Evolutionary conservation across 1,139 yeast genomes (phyloP), one percentile per base, ranked within the genome.

Genomic region (Entelexis sorbosivorans): DNA sequence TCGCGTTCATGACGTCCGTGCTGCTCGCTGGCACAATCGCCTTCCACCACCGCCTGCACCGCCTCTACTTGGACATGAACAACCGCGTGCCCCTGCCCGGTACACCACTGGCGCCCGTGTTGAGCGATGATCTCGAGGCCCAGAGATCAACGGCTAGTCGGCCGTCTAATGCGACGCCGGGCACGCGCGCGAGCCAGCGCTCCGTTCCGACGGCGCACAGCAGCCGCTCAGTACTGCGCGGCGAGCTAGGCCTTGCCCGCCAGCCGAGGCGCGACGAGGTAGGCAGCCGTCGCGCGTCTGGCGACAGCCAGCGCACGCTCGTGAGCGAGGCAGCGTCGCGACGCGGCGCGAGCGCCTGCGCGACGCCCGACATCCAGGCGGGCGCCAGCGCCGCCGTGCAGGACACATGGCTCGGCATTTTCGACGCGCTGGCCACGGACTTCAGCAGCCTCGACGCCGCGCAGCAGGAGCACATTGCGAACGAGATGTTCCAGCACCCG

Each of bases 401-500:
- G 35, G 50, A 54, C 34, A 47, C 56, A 28, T 54, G 58, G 62
- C 33, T 47, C 42, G 51, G 53, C 3, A 33, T 63, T 8, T 61
- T 64, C 28, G 64, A 61, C 35, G 63, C 62, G 5, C 51, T 65
- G n/a, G 64, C 61, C 8, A 46, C 56, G 11, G 62, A 63, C 26
- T 58, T 61, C 33, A 55, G 53, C 7, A 51, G 56, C 11, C 46
- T 65, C 19, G 57, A 61, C 1, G 17, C 48, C 11, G 60, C 55
- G 16, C 66, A 63, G 44, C 59, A 58, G 19, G 60, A 58, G 17
- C 56, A 52, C 40, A 44, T 60, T 5, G 53, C 60, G 1, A 48
- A 55, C n/a, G 60, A 59, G 31, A 59, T 66, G 19, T 65, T 61
- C 46, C 59, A 56, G 48, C 66, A 66, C 52, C 65, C 66, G 1